These are phyloP conservation scores for Fulvia fulva DNA, from an alignment of 2,329 filamentous ascomycete species.

Conservation along the genomic window DNA sequence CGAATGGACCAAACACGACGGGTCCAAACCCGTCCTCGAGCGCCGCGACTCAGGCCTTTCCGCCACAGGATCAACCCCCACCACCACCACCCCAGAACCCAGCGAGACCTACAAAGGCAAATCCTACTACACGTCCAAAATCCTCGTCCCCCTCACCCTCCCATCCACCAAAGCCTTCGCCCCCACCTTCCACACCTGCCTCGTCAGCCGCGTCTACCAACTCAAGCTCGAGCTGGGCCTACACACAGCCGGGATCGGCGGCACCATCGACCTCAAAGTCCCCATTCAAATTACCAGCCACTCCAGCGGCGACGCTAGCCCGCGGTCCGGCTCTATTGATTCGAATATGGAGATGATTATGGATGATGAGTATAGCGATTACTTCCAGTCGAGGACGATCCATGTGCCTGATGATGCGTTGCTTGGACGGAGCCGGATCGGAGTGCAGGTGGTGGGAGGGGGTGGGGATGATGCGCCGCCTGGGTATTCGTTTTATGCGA, in stretches of 20 bases:
- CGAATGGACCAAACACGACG: slow-evolving; percentile 47
- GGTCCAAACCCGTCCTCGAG: slow-evolving; percentile 14
- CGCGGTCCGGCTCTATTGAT: slow-evolving; percentile 14
- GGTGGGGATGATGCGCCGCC: slow-evolving; percentile 25
- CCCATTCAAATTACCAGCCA: slow-evolving; percentile 42
- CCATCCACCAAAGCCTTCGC: slow-evolving; percentile 58
- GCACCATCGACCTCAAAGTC: slow-evolving; percentile 40
- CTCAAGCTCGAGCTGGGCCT: slow-evolving; percentile 58
- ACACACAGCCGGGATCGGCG: slow-evolving; percentile 46
- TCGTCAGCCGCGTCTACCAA: slow-evolving; percentile 60
- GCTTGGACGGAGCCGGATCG: slow-evolving; percentile 23
- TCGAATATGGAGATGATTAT: slow-evolving; percentile 22
- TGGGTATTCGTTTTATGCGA: slow-evolving; percentile 24
- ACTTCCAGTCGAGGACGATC: slow-evolving; percentile 36
- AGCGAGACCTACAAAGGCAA: slow-evolving; percentile 43
- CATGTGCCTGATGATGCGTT: slow-evolving; percentile 28
- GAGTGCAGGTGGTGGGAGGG: slow-evolving; percentile 13
- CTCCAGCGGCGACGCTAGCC: slow-evolving; percentile 10
- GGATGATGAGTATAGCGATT: slow-evolving; percentile 27
- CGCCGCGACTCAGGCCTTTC: slow-evolving; percentile 41
- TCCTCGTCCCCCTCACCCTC: slow-evolving; percentile 61
- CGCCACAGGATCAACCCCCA: slow-evolving; percentile 26
- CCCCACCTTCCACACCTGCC: slow-evolving; percentile 67
- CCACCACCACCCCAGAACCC: slow-evolving; percentile 32
- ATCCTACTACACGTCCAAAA: slow-evolving; percentile 57